Conservation (phyloP, 1,284 basidiomycete genomes). For the Malassezia slooffiae region DNA sequence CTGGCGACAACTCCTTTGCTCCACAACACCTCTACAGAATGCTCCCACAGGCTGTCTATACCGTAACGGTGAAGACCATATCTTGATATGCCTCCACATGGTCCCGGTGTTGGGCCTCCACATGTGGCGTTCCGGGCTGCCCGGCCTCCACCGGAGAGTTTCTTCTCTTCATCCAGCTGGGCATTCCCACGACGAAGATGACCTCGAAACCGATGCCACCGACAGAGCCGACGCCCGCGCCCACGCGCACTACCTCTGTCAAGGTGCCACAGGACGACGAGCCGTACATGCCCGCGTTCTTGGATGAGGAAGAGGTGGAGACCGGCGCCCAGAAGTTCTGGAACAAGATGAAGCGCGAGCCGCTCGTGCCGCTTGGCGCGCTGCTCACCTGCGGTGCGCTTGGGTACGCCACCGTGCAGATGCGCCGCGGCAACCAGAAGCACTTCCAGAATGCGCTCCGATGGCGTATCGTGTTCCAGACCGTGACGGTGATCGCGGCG, state of each 20-base stretch:
- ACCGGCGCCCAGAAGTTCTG: slow-evolving; percentile 25
- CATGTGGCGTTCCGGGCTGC: too few relatives aligned
- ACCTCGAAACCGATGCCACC: too few relatives aligned
- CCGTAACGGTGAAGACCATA: too few relatives aligned
- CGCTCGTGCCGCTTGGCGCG: slow-evolving; percentile 42
- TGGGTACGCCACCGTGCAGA: slow-evolving; percentile 33
- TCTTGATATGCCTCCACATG: too few relatives aligned
- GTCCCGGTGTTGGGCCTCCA: too few relatives aligned
- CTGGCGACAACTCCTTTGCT: too few relatives aligned
- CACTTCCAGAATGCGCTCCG: slow-evolving; percentile 40
- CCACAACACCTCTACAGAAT: too few relatives aligned
- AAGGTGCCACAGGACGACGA: background rate
- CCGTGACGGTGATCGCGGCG: slow-evolving; percentile 39
- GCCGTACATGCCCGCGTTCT: background rate
- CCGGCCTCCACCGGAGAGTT: too few relatives aligned
- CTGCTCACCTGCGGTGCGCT: slow-evolving; percentile 37
- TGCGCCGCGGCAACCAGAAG: slow-evolving; percentile 37
- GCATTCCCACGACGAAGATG: too few relatives aligned
- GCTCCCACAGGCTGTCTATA: too few relatives aligned
- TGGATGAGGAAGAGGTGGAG: slow-evolving; percentile 1
- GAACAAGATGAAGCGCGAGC: slow-evolving; percentile 40
- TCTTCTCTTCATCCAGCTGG: too few relatives aligned
- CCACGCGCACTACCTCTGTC: background rate
- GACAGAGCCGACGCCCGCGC: too few relatives aligned
- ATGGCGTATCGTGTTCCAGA: slow-evolving; percentile 43